Evolutionary conservation across 768 basidiomycete genomes (phyloP).

Genomic region (Termitomyces sp.): DNA sequence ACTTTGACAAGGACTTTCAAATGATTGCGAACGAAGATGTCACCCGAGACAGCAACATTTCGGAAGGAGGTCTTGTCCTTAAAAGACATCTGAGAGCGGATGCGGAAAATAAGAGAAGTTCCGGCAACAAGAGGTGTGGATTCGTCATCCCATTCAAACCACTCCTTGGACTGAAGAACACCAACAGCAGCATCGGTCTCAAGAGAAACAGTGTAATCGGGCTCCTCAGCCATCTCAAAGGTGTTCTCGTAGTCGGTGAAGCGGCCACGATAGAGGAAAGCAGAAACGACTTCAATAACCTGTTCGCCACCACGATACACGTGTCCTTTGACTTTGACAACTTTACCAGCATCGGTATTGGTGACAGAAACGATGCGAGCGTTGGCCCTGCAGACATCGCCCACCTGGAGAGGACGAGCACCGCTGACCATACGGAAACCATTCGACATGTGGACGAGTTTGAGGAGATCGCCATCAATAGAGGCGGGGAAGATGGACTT

Average conservation of each 20-base stretch:
- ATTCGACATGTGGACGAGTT: conserved; percentile 95
- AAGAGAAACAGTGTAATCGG: conserved; percentile 78
- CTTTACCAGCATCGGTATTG: conserved; percentile 90
- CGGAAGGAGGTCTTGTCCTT: conserved; percentile 85
- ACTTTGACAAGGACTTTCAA: conserved; percentile 87
- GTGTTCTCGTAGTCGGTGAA: conserved; percentile 95
- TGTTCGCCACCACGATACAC: conserved; percentile 73
- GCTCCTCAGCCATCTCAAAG: conserved; percentile 88
- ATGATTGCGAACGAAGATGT: conserved; percentile 83
- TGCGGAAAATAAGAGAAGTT: conserved; percentile 83
- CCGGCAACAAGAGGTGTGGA: conserved; percentile 72
- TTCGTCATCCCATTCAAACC: conserved; percentile 95
- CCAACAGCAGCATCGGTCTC: conserved; percentile 77
- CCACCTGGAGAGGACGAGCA: conserved; percentile 68
- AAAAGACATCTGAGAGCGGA: conserved; percentile 83
- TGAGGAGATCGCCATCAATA: conserved; percentile 92
- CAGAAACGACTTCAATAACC: conserved; percentile 89
- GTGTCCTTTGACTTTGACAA: conserved; percentile 83
- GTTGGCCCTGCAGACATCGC: conserved; percentile 87
- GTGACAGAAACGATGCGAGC: conserved; percentile 85
- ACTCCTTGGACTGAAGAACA: conserved; percentile 92
- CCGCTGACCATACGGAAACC: conserved; percentile 89
- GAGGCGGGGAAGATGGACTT: conserved; percentile 90
- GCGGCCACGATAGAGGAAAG: conserved; percentile 95
- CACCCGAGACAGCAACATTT: conserved; percentile 75